Conservation (phyloP, 163 green algal genomes). For the Dunaliella salina region DNA sequence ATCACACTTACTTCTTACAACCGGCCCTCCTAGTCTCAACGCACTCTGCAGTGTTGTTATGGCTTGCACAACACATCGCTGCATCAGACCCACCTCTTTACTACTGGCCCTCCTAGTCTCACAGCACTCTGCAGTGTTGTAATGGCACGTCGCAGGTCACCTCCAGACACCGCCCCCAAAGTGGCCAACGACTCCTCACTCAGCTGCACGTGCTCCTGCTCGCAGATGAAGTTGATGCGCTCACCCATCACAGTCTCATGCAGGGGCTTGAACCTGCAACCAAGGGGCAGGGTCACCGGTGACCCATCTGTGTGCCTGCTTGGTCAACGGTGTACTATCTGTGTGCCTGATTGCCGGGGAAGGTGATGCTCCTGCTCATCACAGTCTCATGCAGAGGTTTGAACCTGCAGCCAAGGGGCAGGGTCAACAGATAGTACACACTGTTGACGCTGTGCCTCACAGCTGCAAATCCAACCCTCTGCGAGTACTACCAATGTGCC, state of each 20-base stretch:
- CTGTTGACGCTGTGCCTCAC: constrained; percentile 60
- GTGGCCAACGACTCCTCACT: constrained; percentile 51
- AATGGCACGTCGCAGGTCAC: constrained; percentile 90
- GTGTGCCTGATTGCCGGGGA: constrained; percentile 75
- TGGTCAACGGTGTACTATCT: constrained; percentile 58
- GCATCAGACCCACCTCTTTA: constrained; percentile 28
- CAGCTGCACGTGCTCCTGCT: constrained; percentile 62
- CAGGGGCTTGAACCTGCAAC: constrained; percentile 81
- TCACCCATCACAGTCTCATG: constrained; percentile 70
- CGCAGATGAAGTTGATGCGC: constrained; percentile 82
- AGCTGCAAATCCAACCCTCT: constrained; percentile 81
- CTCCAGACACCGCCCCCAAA: constrained; percentile 60
- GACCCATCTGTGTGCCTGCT: constrained; percentile 58
- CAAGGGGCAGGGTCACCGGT: no score
- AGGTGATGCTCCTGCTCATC: constrained; percentile 71
- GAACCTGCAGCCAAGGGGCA: constrained; percentile 69
- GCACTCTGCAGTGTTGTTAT: constrained; percentile 90
- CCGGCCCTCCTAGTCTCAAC: constrained; percentile 42
- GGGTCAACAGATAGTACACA: no score
- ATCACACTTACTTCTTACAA: constrained; percentile 31
- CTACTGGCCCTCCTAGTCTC: constrained; percentile 35
- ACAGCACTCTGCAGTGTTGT: constrained; percentile 85
- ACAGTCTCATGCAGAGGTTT: constrained; percentile 79
- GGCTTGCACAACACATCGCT: constrained; percentile 25
- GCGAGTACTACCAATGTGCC: constrained; percentile 69